These are phyloP conservation scores for Dactylis glomerata DNA, from an alignment of 176 grass and related monocot genomes.

Conservation along the genomic window DNA sequence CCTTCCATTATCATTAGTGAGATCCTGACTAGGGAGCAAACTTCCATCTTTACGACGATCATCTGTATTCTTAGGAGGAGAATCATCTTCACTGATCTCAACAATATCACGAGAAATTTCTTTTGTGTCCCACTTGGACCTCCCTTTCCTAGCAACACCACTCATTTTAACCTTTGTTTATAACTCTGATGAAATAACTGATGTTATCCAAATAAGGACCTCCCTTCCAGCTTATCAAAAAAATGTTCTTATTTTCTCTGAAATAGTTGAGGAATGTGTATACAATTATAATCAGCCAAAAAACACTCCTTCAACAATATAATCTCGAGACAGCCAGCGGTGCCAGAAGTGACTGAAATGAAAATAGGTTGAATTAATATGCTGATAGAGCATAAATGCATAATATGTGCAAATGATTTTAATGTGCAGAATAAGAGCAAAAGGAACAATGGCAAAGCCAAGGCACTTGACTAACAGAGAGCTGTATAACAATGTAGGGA, in stretches of 20 bases:
- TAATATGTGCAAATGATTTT: background rate
- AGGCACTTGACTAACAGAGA: background rate
- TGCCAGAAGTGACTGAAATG: background rate
- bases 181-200: background rate
- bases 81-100: conserved; percentile 51
- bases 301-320: conserved; percentile 15
- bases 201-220: background rate
- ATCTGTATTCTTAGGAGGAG: conserved; percentile 27
- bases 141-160: conserved; percentile 46
- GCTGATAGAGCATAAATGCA: background rate
- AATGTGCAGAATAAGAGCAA: background rate
- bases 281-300: conserved; percentile 12
- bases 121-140: conserved; percentile 62
- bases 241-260: conserved; percentile 31
- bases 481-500: conserved; percentile 4
- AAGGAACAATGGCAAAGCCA: background rate
- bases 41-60: conserved; percentile 16
- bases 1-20: conserved; percentile 9
- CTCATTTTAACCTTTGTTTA: conserved; percentile 46
- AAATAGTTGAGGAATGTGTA: conserved; percentile 25
- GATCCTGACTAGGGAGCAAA: conserved; percentile 2
- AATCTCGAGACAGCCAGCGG: background rate
- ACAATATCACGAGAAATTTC: conserved; percentile 40
- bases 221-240: conserved; percentile 18
- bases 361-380: background rate